Base-by-base conservation (phyloP, 306 rosid species). In the Carpinus fangiana region DNA sequence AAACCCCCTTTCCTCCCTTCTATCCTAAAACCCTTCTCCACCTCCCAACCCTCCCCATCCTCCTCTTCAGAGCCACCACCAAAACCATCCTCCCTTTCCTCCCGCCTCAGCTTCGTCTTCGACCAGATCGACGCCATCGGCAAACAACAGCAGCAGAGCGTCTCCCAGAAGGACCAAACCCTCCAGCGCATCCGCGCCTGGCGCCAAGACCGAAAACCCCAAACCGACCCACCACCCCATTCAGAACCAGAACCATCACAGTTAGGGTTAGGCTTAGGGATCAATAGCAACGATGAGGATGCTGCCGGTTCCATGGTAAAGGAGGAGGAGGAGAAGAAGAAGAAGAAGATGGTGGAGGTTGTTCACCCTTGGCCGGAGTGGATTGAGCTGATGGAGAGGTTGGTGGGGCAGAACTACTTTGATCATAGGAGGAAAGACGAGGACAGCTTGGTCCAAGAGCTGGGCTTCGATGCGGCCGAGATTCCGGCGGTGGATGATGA, bases 291-390 rank as follows among this genome's bases (percentile, higher is more conserved):
- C 18, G 7, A 72, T 1, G 23, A 21, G 65, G 48, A 5, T 20
- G 78, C 59, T 61, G 34, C 73, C 14, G 60, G 17, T 68, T 47
- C 72, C 57, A 59, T 50, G 73, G 77, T 79, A 31, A 31, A 31
- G 43, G 51, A 21, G 46, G 6, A 50, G 14, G 75, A 70, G 62
- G 82, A 57, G 74, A 76, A 46, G 76, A 67, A 54, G 70, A 71
- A 31, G 41, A 79, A 78, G 80, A 70, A 77, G 47, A 89, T 73
- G 78, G 89, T 89, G 81, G 98, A 93, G 82, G 52, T 95, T 82
- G 91, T 90, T 73, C 99, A 95, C 52, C 98, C 98, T 2, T 95
- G 99, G 99, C 96, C 98, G 64, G 97, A 95, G 87, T 95, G 99
- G 99, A 85, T 95, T 20, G 98, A 93, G 41, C 73, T 95, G 82